Percentiles rank a stretch among this genome's conserved stretches.
Evolutionary conservation across 257 asterid species (phyloP).

Genomic region (Ajuga chamaepitys): DNA sequence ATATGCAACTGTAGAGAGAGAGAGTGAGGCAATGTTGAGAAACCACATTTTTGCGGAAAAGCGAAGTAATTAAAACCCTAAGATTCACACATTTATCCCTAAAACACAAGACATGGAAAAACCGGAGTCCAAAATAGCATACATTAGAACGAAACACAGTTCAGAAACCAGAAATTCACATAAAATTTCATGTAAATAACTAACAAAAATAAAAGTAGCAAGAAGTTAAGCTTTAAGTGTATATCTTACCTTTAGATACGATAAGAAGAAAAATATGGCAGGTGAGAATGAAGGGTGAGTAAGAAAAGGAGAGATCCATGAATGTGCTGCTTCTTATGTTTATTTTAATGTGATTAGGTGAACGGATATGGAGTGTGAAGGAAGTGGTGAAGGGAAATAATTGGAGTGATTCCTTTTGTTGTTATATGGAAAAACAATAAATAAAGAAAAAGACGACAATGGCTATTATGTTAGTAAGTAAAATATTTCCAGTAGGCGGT

Average conservation of each 20-base stretch:
- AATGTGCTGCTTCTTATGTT: background rate
- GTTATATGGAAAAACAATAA: background rate
- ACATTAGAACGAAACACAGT: too few relatives aligned
- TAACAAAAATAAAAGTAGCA: background rate
- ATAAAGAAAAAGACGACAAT: background rate
- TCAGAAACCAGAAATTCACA: too few relatives aligned
- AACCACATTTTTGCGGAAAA: background rate
- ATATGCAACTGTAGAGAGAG: slow-evolving; percentile 33
- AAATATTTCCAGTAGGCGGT: background rate
- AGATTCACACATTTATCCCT: too few relatives aligned
- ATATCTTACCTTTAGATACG: slow-evolving; percentile 37
- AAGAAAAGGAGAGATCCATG: slow-evolving; percentile 41
- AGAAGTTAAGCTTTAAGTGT: background rate
- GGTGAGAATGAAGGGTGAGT: slow-evolving; percentile 20
- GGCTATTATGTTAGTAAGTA: background rate
- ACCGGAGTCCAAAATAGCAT: background rate
- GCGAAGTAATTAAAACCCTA: background rate
- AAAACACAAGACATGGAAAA: background rate
- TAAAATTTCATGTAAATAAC: background rate
- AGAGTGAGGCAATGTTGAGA: background rate
- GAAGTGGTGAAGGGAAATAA: background rate
- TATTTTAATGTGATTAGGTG: slow-evolving; percentile 7
- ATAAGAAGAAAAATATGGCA: slow-evolving; percentile 34
- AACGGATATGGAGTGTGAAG: background rate
- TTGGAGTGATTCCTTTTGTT: slow-evolving; percentile 22